These are phyloP conservation scores for Boechera divaricarpa DNA, from an alignment of 345 rosid species.

Conservation along the genomic window DNA sequence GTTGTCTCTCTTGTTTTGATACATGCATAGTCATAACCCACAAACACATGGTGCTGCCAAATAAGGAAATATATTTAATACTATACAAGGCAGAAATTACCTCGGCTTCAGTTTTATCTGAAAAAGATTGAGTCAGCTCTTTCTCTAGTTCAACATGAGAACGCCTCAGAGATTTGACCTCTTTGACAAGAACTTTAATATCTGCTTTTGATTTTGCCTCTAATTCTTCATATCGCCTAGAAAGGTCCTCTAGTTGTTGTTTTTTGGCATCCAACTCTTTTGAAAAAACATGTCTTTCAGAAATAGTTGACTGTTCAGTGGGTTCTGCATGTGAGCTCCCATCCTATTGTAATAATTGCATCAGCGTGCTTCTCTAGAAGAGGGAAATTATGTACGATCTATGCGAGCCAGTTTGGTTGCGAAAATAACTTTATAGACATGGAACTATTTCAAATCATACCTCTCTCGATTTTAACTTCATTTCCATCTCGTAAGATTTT, in stretches of 20 bases:
- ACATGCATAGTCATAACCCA: slow-evolving; percentile 14
- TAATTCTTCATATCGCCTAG: slow-evolving; percentile 71
- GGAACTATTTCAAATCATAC: slow-evolving; percentile 46
- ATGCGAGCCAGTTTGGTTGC: slow-evolving; percentile 14
- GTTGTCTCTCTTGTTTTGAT: slow-evolving; percentile 6
- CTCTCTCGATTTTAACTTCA: slow-evolving; percentile 77
- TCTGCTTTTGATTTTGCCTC: slow-evolving; percentile 97
- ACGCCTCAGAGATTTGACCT: slow-evolving; percentile 85
- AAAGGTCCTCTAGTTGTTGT: slow-evolving; percentile 67
- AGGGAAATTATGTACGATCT: slow-evolving; percentile 1
- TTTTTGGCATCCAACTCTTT: slow-evolving; percentile 73
- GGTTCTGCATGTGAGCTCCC: slow-evolving; percentile 52
- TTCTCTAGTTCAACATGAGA: slow-evolving; percentile 72
- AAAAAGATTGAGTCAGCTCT: slow-evolving; percentile 60
- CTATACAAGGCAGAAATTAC: slow-evolving; percentile 47
- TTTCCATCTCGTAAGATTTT: slow-evolving; percentile 87
- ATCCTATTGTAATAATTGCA: slow-evolving; percentile 54
- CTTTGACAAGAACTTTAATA: slow-evolving; percentile 90
- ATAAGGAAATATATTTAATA: slow-evolving; percentile 19
- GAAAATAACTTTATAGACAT: background rate
- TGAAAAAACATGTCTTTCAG: slow-evolving; percentile 50
- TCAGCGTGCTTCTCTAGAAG: slow-evolving; percentile 33
- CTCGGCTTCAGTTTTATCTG: slow-evolving; percentile 75
- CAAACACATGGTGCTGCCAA: slow-evolving; percentile 18
- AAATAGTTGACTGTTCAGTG: slow-evolving; percentile 46